Conservation (phyloP, 1,284 basidiomycete genomes). For the Leccinum subrobustum region DNA sequence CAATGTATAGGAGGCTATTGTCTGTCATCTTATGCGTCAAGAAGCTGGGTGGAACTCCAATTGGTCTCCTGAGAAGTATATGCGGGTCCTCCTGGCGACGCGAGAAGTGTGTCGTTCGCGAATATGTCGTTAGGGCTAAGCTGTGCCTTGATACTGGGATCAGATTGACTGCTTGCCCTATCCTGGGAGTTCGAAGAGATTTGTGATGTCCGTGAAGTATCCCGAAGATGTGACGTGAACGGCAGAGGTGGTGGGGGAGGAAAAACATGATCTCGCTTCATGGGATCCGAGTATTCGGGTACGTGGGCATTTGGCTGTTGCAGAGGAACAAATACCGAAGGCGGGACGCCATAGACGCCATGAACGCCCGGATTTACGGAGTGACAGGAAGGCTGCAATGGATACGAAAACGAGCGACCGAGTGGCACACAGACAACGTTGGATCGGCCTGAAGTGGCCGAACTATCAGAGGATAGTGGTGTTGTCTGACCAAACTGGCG, state of each 20-base stretch:
- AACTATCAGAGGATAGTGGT: background rate
- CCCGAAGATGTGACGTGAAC: background rate
- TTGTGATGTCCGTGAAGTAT: slow-evolving; percentile 1
- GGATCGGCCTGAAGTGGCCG: background rate
- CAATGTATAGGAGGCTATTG: background rate
- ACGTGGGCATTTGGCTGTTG: background rate
- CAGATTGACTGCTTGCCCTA: slow-evolving; percentile 1
- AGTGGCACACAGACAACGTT: background rate
- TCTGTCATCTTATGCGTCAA: slow-evolving; percentile 3
- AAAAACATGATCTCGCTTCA: background rate
- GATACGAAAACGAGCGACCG: background rate
- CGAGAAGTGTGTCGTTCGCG: slow-evolving; percentile 8
- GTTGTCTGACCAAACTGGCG: background rate
- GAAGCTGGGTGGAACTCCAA: slow-evolving; percentile 37
- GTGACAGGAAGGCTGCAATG: background rate
- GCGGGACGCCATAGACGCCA: background rate
- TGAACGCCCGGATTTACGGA: background rate
- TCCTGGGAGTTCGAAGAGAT: slow-evolving; percentile 6
- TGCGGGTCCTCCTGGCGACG: background rate
- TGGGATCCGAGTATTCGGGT: slow-evolving; percentile 1
- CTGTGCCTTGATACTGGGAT: slow-evolving; percentile 10
- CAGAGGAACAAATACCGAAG: background rate
- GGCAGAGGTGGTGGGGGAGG: background rate
- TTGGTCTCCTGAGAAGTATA: slow-evolving; percentile 3
- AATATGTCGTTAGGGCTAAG: slow-evolving; percentile 11